Conservation (phyloP, 345 rosid species). For the Firmiana major region DNA sequence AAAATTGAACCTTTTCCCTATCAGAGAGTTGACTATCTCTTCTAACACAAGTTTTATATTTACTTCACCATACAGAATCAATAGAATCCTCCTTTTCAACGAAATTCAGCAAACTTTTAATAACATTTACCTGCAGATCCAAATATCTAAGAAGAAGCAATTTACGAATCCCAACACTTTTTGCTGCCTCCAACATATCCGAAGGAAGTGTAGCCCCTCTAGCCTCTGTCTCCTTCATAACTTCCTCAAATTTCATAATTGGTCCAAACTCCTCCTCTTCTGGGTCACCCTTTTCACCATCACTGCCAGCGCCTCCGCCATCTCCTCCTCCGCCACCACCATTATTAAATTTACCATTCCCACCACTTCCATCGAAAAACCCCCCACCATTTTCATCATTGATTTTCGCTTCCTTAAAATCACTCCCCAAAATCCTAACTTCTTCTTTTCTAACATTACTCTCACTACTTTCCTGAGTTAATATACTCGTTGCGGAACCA, state of each 20-base stretch:
- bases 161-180: constrained; percentile 60
- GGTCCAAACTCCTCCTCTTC: constrained; percentile 84
- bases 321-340: constrained; percentile 42
- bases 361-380: constrained; percentile 34
- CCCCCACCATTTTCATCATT: constrained; percentile 33
- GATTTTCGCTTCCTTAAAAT: constrained; percentile 16
- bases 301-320: constrained; percentile 33
- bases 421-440: constrained; percentile 23
- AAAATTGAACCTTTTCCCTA: neutral
- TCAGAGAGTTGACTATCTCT: neutral
- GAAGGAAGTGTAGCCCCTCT: constrained; percentile 68
- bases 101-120: neutral
- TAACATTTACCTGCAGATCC: constrained; percentile 55
- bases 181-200: constrained; percentile 86
- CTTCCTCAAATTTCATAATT: constrained; percentile 68
- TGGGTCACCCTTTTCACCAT: constrained; percentile 37
- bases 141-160: constrained; percentile 63
- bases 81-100: neutral
- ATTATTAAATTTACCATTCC: constrained; percentile 31
- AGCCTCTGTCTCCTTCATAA: constrained; percentile 64
- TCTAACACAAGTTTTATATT: neutral
- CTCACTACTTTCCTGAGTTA: constrained; percentile 15
- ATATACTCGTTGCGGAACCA: constrained; percentile 11
- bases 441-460: constrained; percentile 23
- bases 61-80: neutral